These are phyloP conservation scores for Bothriochloa decipiens DNA, from an alignment of 176 grass and related monocot genomes.

Conservation along the genomic window DNA sequence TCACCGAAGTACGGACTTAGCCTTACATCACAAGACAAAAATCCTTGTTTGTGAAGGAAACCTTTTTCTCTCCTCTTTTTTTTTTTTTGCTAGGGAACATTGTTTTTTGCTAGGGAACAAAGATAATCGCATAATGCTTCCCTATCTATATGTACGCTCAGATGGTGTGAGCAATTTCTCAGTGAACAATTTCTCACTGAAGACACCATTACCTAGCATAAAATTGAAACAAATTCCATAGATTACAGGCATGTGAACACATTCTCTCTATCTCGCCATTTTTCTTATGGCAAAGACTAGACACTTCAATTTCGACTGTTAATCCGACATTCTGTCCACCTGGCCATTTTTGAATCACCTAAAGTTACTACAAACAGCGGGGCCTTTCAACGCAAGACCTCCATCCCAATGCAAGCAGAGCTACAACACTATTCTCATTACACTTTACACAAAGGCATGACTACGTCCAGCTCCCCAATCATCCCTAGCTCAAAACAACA, in stretches of 20 bases:
- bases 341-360: slow-evolving; percentile 37
- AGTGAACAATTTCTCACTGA: no score
- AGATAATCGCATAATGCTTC: no score
- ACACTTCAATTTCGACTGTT: neutral
- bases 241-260: neutral
- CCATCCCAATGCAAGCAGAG: slow-evolving; percentile 26
- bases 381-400: slow-evolving; percentile 47
- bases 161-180: neutral
- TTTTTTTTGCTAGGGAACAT: no score
- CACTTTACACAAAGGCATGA: slow-evolving; percentile 11
- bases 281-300: neutral
- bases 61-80: no score
- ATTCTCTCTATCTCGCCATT: neutral
- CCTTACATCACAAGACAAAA: no score
- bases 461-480: neutral
- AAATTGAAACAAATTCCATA: neutral
- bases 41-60: no score
- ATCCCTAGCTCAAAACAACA: slow-evolving; percentile 10
- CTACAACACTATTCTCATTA: neutral
- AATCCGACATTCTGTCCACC: neutral
- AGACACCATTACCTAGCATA: neutral
- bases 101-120: no score
- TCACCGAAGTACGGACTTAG: no score
- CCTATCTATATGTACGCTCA: neutral
- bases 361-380: slow-evolving; percentile 36